Percentiles rank a stretch among this genome's conserved stretches.
phyloP scores from a whole-genome alignment of 2,329 filamentous ascomycete species.

The Monilinia polystroma region DNA sequence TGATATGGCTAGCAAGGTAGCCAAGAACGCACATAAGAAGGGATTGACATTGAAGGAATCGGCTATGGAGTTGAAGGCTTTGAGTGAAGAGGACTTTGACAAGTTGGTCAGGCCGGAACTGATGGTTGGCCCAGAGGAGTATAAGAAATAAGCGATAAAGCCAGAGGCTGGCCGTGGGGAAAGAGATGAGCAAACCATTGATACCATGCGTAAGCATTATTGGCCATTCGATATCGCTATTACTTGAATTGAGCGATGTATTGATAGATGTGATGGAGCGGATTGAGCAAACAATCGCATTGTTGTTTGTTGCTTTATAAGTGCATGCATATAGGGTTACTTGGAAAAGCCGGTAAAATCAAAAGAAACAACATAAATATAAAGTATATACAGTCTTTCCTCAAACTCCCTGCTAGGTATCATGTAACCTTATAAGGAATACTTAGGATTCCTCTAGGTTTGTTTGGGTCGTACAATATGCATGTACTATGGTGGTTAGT shows the following conservation, averaged over 20 bases:
- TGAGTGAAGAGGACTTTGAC: slow-evolving; percentile 89
- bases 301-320: not conserved
- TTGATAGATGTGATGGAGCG: not conserved
- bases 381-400: not conserved
- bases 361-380: not conserved
- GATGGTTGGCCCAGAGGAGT: slow-evolving; percentile 83
- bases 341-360: not conserved
- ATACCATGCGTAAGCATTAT: slow-evolving; percentile 13
- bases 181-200: not conserved
- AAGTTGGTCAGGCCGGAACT: slow-evolving; percentile 86
- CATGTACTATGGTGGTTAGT: no score
- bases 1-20: slow-evolving; percentile 95
- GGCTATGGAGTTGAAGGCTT: slow-evolving; percentile 86
- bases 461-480: no score
- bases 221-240: slow-evolving; percentile 4
- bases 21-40: slow-evolving; percentile 99
- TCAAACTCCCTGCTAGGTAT: not conserved
- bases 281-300: not conserved
- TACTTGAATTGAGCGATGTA: not conserved
- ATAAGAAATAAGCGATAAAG: slow-evolving; percentile 43
- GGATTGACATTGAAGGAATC: slow-evolving; percentile 89
- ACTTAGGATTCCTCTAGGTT: no score
- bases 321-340: not conserved
- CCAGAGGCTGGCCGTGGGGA: slow-evolving; percentile 25
- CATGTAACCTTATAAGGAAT: not conserved